These are phyloP conservation scores for Aspergillus conjunctus DNA, from an alignment of 495 filamentous ascomycete genomes.

Conservation along the genomic window DNA sequence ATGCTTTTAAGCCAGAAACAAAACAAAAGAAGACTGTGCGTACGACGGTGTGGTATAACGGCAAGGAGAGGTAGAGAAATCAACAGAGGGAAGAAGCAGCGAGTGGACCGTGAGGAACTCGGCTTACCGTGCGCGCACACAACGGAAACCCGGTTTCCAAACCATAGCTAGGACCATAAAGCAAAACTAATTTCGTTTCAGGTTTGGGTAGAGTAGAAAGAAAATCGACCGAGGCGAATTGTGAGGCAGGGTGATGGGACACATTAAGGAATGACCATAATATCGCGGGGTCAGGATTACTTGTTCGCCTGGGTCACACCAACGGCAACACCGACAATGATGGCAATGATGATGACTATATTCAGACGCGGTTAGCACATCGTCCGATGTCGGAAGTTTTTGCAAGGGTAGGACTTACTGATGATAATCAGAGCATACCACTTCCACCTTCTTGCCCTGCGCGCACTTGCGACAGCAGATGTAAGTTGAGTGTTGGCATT, in stretches of 20 bases:
- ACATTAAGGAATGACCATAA: background rate
- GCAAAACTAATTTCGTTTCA: slow-evolving; percentile 10
- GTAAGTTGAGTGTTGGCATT: slow-evolving; percentile 80
- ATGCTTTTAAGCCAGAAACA: slow-evolving; percentile 22
- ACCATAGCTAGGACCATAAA: background rate
- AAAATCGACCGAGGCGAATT: background rate
- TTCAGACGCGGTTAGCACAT: background rate
- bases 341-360: slow-evolving; percentile 53
- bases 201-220: slow-evolving; percentile 3
- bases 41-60: slow-evolving; percentile 29
- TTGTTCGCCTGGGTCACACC: slow-evolving; percentile 46
- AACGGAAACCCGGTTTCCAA: slow-evolving; percentile 4
- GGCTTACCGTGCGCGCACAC: slow-evolving; percentile 14
- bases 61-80: slow-evolving; percentile 18
- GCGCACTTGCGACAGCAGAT: slow-evolving; percentile 76
- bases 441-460: slow-evolving; percentile 87
- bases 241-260: background rate
- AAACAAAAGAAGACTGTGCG: slow-evolving; percentile 10
- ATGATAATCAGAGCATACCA: slow-evolving; percentile 89
- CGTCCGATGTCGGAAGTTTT: background rate
- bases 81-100: slow-evolving; percentile 20
- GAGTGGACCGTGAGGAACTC: slow-evolving; percentile 10
- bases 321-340: slow-evolving; percentile 53
- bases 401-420: slow-evolving; percentile 56
- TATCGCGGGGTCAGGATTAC: slow-evolving; percentile 1